Percentiles rank a stretch among this genome's conserved stretches.
Conservation (phyloP, 148 eudicot species). For the Oxyria digyna region DNA sequence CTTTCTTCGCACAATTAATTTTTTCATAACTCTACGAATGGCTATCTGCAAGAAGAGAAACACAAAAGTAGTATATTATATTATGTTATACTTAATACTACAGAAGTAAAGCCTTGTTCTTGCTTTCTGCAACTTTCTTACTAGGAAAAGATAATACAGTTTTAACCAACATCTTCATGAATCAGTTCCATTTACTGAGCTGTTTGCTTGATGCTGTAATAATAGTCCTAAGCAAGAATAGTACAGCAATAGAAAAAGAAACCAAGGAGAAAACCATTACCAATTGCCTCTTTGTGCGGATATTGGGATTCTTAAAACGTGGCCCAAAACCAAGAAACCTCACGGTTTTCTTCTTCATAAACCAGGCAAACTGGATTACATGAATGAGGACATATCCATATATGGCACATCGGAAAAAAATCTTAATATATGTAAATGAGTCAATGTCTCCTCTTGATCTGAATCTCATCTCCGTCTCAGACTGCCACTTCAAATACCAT, state of each 20-base stretch:
- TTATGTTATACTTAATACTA: not conserved
- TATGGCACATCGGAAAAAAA: conserved; percentile 33
- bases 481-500: conserved; percentile 78
- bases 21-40: conserved; percentile 29
- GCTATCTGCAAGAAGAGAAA: conserved; percentile 38
- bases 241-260: not conserved
- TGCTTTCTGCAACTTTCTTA: not conserved
- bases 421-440: conserved; percentile 38
- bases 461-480: conserved; percentile 55
- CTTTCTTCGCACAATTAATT: conserved; percentile 29
- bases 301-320: conserved; percentile 50
- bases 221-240: not conserved
- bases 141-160: not conserved
- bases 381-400: conserved; percentile 57
- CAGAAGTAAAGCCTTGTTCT: not conserved
- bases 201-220: not conserved
- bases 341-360: conserved; percentile 42
- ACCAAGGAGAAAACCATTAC: conserved; percentile 21
- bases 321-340: conserved; percentile 60
- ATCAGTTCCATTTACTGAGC: not conserved
- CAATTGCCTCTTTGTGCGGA: conserved; percentile 53
- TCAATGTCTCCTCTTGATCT: conserved; percentile 31
- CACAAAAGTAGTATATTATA: not conserved
- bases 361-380: conserved; percentile 23
- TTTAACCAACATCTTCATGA: not conserved